Conservation (phyloP, 768 basidiomycete species). For the Trametes sanguinea region DNA sequence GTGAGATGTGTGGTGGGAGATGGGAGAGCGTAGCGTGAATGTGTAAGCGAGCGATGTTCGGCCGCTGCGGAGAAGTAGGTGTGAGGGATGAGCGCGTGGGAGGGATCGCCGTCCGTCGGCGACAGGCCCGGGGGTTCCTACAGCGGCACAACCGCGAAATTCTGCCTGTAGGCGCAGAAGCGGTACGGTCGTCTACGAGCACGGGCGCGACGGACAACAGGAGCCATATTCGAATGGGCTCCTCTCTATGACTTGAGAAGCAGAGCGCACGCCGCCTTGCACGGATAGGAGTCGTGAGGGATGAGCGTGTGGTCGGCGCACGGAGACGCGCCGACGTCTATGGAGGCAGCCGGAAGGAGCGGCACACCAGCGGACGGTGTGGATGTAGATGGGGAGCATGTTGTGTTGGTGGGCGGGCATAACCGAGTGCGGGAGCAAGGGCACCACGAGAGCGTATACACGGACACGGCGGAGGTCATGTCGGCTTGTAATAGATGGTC, state of each 20-base stretch:
- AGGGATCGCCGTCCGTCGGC: too few species aligned
- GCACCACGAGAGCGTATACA: neutral
- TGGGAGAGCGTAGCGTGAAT: too few species aligned
- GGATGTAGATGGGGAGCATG: constrained; percentile 10
- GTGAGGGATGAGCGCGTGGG: too few species aligned
- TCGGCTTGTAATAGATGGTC: constrained; percentile 81
- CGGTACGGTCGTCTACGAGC: too few species aligned
- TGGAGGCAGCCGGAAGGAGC: neutral
- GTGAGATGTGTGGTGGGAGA: neutral
- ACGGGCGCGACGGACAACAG: too few species aligned
- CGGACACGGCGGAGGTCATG: constrained; percentile 31
- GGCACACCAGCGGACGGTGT: neutral
- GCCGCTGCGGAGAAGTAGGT: too few species aligned
- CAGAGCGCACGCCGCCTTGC: neutral
- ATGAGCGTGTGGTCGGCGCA: neutral
- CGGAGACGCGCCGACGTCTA: neutral
- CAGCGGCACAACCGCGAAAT: too few species aligned
- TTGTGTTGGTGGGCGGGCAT: neutral
- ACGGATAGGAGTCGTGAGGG: too few species aligned
- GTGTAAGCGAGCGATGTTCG: too few species aligned
- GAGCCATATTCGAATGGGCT: neutral
- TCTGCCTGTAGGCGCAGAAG: too few species aligned
- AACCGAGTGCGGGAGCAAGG: neutral
- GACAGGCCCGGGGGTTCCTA: too few species aligned
- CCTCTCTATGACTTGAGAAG: neutral